phyloP scores from a whole-genome alignment of 2,329 filamentous ascomycete species.

The Aspergillus texensis region DNA sequence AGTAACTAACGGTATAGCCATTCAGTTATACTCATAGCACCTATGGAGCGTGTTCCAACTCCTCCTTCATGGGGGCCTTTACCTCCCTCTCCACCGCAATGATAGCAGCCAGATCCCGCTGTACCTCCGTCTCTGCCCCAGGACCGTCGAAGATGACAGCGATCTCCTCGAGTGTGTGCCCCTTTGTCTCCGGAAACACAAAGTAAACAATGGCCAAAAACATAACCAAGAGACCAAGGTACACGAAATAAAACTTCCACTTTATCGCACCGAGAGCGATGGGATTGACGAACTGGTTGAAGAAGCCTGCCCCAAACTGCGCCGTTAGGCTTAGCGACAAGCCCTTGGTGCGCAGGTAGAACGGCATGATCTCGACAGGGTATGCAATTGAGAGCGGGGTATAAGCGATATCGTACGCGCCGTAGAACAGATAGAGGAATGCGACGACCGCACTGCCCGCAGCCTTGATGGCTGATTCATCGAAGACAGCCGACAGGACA shows the following conservation, averaged over 20 bases:
- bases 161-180: not conserved
- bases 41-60: not conserved
- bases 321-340: slow-evolving; percentile 29
- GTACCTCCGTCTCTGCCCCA: not conserved
- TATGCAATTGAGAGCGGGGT: slow-evolving; percentile 33
- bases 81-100: not conserved
- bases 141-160: not conserved
- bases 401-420: slow-evolving; percentile 35
- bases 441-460: not conserved
- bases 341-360: slow-evolving; percentile 40
- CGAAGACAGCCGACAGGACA: not conserved
- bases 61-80: not conserved
- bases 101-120: not conserved
- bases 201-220: not conserved
- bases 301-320: slow-evolving; percentile 34
- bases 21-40: too few relatives aligned
- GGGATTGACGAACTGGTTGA: slow-evolving; percentile 49
- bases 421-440: slow-evolving; percentile 8
- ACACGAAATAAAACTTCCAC: slow-evolving; percentile 38
- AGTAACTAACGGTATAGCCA: too few relatives aligned
- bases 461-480: not conserved
- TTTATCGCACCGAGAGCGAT: slow-evolving; percentile 41
- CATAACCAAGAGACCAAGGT: not conserved
- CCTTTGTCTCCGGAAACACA: not conserved
- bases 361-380: slow-evolving; percentile 38